Evolutionary conservation across 805 yeast species (phyloP).

Genomic region (Hyphopichia homilentoma): DNA sequence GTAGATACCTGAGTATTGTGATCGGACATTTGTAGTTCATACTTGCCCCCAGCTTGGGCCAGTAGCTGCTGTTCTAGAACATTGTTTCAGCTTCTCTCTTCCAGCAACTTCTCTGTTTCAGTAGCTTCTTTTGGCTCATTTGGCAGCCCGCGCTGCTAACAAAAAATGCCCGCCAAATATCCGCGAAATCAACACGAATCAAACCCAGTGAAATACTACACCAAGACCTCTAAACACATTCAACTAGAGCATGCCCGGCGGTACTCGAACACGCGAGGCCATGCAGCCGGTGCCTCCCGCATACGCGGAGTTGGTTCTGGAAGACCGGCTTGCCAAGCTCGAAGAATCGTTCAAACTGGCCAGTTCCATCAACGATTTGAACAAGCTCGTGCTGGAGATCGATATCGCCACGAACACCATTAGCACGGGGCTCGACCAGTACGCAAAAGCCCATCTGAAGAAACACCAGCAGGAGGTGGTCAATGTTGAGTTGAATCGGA

Average conservation of each 20-base stretch:
- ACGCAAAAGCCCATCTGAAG: conserved; percentile 19
- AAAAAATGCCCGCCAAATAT: too few relatives aligned
- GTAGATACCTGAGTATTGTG: too few relatives aligned
- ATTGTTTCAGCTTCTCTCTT: too few relatives aligned
- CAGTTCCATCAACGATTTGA: conserved; percentile 25
- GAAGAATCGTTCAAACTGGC: conserved; percentile 16
- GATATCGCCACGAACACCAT: conserved; percentile 20
- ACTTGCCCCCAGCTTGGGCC: background rate
- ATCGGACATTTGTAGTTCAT: background rate
- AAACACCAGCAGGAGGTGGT: conserved; percentile 36
- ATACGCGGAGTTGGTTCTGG: conserved; percentile 4
- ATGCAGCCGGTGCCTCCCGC: conserved; percentile 2
- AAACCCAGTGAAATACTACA: background rate
- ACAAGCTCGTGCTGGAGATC: conserved; percentile 20
- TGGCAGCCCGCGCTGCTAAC: too few relatives aligned
- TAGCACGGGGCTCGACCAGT: conserved; percentile 24
- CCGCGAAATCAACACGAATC: background rate
- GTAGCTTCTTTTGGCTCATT: too few relatives aligned
- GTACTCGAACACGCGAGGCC: background rate
- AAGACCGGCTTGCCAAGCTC: conserved; percentile 5
- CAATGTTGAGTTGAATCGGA: conserved; percentile 56
- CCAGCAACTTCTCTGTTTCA: too few relatives aligned
- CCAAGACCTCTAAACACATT: background rate
- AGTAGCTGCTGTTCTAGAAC: too few relatives aligned
- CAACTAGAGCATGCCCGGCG: background rate